A percentile compares a stretch with the other conserved stretches of the same genome.
These are phyloP conservation scores for Mycena alexandri DNA, from an alignment of 768 basidiomycete species.

Conservation along the genomic window DNA sequence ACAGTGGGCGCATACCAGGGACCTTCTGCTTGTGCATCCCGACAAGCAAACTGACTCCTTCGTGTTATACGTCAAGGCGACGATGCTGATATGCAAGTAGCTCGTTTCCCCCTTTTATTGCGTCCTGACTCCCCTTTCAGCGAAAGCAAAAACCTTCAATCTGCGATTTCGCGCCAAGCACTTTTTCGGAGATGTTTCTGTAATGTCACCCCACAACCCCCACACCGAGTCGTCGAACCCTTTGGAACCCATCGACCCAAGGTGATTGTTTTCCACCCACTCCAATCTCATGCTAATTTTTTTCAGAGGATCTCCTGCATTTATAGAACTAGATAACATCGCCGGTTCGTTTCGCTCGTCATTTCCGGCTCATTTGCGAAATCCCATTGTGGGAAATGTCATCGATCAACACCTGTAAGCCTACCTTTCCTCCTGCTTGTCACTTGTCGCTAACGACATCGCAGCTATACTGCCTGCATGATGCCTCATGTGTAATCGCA, in stretches of 20 bases:
- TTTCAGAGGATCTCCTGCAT: constrained; percentile 70
- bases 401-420: constrained; percentile 72
- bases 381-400: constrained; percentile 67
- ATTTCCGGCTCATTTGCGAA: constrained; percentile 67
- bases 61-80: constrained; percentile 76
- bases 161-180: constrained; percentile 72
- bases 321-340: constrained; percentile 71
- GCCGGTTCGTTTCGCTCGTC: constrained; percentile 70
- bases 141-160: constrained; percentile 70
- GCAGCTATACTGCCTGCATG: constrained; percentile 51
- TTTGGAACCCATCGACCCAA: constrained; percentile 62
- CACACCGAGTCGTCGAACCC: constrained; percentile 52
- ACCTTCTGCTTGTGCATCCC: constrained; percentile 72
- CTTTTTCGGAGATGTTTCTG: constrained; percentile 68
- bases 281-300: not conserved
- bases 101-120: not conserved
- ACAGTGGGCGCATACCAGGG: constrained; percentile 75
- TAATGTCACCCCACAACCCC: constrained; percentile 54
- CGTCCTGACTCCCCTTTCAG: constrained; percentile 15
- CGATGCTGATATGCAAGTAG: constrained; percentile 69
- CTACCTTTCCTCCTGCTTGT: constrained; percentile 37
- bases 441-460: not conserved
- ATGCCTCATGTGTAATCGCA: constrained; percentile 57
- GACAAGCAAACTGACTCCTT: constrained; percentile 78
- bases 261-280: constrained; percentile 10